Evolutionary conservation across 768 basidiomycete species (phyloP), one percentile per base, ranked within the genome.

Genomic region (Tricholoma furcatifolium): DNA sequence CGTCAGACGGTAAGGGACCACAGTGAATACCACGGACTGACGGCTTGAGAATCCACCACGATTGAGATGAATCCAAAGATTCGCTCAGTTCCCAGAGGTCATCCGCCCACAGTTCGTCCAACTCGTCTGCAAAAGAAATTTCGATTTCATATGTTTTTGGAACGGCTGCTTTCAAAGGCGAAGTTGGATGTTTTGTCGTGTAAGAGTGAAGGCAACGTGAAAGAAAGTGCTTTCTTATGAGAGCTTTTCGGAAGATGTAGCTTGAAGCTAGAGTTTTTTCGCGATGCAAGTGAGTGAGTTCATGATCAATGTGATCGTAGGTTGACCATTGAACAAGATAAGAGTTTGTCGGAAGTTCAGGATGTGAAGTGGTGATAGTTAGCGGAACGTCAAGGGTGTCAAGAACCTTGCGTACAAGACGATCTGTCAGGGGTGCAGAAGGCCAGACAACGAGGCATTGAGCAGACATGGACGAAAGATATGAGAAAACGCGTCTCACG

Each of bases 1-100:
- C 32, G 34, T 31, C 12, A 50, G 30, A 20, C 14, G 17, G 30
- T 20, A 12, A 18, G 24, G 30, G 12, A 40, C 17, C 23, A 49
- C 7, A 7, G 24, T 30, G 15, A 15, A 45, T 23, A 53, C 43
- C 47, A 50, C 59, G 15, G 18, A 66, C 75, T 60, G 56, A 79
- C 78, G 97, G 95, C 72, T 99, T 99, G 47, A 99, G 71, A 55
- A 99, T 96, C 81, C 87, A 98, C 96, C 96, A 98, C 24, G 71
- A 72, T 4, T 62, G 57, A 10, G 72, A 64, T 30, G 65, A 66
- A 18, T 84, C 78, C 27, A 97, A 77, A 17, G 76, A 72, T 41
- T 78, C 69, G 6, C 80, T 83, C 12, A 98, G 80, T 45, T 97
- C 94, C 79, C 86, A 98, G 31, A 98, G 79, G 53, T 99, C 97